A percentile compares a stretch with the other conserved stretches of the same genome.
These are phyloP conservation scores for Zygoascus biomembranicola DNA, from an alignment of 805 yeast species.

Conservation along the genomic window DNA sequence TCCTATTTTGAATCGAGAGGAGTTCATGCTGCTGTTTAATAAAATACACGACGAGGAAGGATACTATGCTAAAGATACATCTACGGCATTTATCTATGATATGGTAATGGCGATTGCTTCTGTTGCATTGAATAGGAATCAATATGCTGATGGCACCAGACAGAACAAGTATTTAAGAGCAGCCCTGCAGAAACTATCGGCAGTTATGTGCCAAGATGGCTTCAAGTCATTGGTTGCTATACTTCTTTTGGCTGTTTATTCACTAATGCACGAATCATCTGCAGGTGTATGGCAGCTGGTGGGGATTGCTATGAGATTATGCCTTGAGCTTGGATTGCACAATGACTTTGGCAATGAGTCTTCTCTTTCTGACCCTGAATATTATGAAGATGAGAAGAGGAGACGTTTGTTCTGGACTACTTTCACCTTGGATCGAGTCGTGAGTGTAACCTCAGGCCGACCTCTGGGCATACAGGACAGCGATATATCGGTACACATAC, in stretches of 20 bases:
- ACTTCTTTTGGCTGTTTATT: slow-evolving; percentile 58
- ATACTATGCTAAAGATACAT: not conserved
- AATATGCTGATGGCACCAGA: not conserved
- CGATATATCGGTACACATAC: slow-evolving; percentile 60
- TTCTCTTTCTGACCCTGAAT: slow-evolving; percentile 34
- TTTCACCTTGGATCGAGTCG: slow-evolving; percentile 75
- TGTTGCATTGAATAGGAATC: not conserved
- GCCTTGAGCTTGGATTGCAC: slow-evolving; percentile 14
- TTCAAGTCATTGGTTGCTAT: slow-evolving; percentile 68
- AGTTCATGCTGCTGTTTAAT: not conserved
- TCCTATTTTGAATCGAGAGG: not conserved
- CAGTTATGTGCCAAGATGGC: slow-evolving; percentile 17
- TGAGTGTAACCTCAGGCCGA: slow-evolving; percentile 76
- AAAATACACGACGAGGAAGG: not conserved
- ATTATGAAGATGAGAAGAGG: slow-evolving; percentile 50
- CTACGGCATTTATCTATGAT: slow-evolving; percentile 1
- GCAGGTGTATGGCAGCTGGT: slow-evolving; percentile 44
- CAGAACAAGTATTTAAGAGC: not conserved
- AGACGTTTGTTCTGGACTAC: slow-evolving; percentile 84
- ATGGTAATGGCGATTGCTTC: slow-evolving; percentile 4
- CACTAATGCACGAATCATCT: slow-evolving; percentile 78
- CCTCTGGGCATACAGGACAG: slow-evolving; percentile 88
- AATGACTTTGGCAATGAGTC: slow-evolving; percentile 37
- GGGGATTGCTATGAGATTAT: slow-evolving; percentile 10
- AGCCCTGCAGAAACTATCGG: not conserved